Conservation (phyloP, 1,284 basidiomycete genomes). For the Ceratobasidium sp. region DNA sequence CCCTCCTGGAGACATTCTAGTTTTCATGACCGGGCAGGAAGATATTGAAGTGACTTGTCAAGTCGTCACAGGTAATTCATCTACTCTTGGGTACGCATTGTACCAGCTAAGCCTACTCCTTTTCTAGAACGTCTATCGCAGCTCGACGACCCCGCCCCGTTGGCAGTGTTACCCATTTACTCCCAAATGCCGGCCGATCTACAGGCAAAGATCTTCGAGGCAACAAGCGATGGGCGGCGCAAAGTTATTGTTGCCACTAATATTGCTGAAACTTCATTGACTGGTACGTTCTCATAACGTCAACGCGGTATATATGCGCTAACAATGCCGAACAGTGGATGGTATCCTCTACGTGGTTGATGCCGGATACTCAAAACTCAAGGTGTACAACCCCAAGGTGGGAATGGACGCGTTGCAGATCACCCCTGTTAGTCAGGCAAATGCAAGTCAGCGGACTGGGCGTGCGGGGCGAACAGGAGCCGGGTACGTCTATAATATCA, state of each 20-base stretch:
- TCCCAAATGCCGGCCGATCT: slow-evolving; percentile 98
- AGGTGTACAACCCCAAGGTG: slow-evolving; percentile 95
- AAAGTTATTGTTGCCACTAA: slow-evolving; percentile 99
- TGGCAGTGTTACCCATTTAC: slow-evolving; percentile 98
- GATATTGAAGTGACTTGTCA: slow-evolving; percentile 99
- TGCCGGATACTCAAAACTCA: slow-evolving; percentile 99
- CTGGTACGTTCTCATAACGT: too few species aligned
- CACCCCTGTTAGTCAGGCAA: slow-evolving; percentile 99
- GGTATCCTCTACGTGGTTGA: slow-evolving; percentile 99
- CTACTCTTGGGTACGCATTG: too few species aligned
- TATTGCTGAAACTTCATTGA: slow-evolving; percentile 98
- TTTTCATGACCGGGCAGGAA: slow-evolving; percentile 99
- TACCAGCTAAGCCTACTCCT: too few species aligned
- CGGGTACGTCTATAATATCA: too few species aligned
- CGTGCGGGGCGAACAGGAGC: slow-evolving; percentile 98
- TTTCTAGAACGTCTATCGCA: too few species aligned
- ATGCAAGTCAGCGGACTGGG: slow-evolving; percentile 94
- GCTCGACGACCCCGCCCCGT: too few species aligned
- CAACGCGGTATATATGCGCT: too few species aligned
- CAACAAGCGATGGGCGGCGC: slow-evolving; percentile 94
- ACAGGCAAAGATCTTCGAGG: slow-evolving; percentile 97
- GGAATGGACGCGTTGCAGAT: slow-evolving; percentile 99
- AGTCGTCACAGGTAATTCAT: too few species aligned
- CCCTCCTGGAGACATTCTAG: slow-evolving; percentile 94
- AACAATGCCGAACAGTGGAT: too few species aligned